A percentile compares a stretch with the other conserved stretches of the same genome.
phyloP scores from a whole-genome alignment of 2,329 filamentous ascomycete species.

The Hymenoscyphus salicellus region DNA sequence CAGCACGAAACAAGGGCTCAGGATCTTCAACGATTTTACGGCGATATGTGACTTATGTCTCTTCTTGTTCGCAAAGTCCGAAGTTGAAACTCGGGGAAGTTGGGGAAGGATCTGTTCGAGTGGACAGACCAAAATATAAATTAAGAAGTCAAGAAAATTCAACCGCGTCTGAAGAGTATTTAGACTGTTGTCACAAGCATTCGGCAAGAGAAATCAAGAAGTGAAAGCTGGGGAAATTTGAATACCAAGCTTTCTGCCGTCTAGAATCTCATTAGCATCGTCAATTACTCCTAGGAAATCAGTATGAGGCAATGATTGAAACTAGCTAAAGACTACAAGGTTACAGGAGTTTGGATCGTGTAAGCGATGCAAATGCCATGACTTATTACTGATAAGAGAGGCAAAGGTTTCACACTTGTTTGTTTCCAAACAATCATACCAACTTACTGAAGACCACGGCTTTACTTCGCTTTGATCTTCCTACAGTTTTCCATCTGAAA shows the following conservation, averaged over 20 bases:
- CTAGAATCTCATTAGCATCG: neutral
- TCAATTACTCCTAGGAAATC: too few species aligned
- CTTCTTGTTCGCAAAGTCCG: neutral
- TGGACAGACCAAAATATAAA: neutral
- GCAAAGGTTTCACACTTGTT: too few species aligned
- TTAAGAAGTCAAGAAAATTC: neutral
- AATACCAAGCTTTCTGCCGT: neutral
- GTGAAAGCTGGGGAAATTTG: neutral
- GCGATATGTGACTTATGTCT: neutral
- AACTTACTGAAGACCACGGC: too few species aligned
- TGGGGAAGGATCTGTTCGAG: neutral
- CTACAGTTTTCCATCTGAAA: too few species aligned
- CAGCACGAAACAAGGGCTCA: conserved; percentile 1
- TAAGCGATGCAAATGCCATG: too few species aligned
- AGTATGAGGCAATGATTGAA: too few species aligned
- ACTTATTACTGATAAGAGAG: too few species aligned
- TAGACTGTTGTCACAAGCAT: neutral
- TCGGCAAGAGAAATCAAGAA: neutral
- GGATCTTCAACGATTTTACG: neutral
- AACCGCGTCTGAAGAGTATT: neutral
- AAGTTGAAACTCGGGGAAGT: neutral
- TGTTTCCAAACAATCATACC: too few species aligned
- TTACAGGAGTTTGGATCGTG: too few species aligned
- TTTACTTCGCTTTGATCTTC: too few species aligned
- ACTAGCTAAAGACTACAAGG: too few species aligned